These are phyloP conservation scores for Penicillium maclennaniae DNA, from an alignment of 495 filamentous ascomycete genomes.

Conservation along the genomic window DNA sequence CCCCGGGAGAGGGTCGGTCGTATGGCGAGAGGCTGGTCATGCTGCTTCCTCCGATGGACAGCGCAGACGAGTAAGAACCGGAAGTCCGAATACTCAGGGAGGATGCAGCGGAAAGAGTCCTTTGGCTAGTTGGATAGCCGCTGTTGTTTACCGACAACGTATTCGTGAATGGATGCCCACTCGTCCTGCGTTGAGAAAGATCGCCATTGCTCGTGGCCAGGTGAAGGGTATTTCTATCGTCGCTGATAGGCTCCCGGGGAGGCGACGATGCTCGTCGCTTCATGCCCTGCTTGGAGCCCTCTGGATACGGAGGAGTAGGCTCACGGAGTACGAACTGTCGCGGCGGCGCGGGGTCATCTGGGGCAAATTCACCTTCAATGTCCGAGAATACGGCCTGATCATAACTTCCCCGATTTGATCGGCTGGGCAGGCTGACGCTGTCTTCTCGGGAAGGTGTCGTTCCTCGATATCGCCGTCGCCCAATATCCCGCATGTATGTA, in stretches of 20 bases:
- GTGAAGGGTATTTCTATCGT: constrained; percentile 59
- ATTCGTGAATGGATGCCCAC: constrained; percentile 53
- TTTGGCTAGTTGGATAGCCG: constrained; percentile 56
- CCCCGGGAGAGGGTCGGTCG: constrained; percentile 69
- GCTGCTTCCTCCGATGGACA: constrained; percentile 66
- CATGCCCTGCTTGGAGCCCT: constrained; percentile 51
- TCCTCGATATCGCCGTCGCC: constrained; percentile 33
- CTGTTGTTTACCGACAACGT: constrained; percentile 53
- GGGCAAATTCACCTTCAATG: constrained; percentile 61
- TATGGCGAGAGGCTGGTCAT: constrained; percentile 69
- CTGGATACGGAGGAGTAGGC: constrained; percentile 41
- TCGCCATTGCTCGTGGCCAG: constrained; percentile 58
- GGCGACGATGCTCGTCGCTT: constrained; percentile 83
- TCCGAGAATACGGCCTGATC: constrained; percentile 60
- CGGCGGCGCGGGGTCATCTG: constrained; percentile 60
- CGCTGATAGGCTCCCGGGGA: constrained; percentile 67
- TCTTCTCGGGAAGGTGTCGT: constrained; percentile 48
- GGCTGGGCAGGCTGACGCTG: constrained; percentile 44
- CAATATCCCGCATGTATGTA: constrained; percentile 29
- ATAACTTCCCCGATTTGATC: constrained; percentile 57
- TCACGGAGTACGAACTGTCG: constrained; percentile 61
- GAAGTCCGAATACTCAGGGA: constrained; percentile 63
- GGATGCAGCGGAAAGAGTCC: constrained; percentile 70
- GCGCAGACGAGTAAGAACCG: constrained; percentile 69
- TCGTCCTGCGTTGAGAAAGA: constrained; percentile 61